Evolutionary conservation across 257 asterid species (phyloP).

Genomic region (Sherardia arvensis): DNA sequence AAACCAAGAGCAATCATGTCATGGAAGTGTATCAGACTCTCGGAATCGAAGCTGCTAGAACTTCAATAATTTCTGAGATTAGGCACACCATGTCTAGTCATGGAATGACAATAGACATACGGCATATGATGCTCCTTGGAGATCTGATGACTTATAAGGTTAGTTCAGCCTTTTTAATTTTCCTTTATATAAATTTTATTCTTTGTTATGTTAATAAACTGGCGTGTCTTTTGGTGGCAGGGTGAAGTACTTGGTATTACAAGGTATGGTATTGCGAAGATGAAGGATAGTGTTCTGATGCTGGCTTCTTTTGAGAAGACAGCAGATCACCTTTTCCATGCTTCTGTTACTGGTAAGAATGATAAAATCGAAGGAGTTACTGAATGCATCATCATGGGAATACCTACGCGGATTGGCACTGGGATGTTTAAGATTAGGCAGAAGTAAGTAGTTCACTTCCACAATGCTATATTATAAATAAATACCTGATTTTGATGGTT

Average conservation of each 20-base stretch:
- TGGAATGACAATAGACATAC: constrained; percentile 82
- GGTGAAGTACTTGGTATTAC: constrained; percentile 93
- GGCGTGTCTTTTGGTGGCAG: constrained; percentile 26
- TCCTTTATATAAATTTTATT: no score
- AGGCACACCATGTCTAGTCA: constrained; percentile 62
- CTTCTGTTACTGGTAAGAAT: constrained; percentile 68
- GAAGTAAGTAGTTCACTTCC: constrained; percentile 27
- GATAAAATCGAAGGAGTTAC: constrained; percentile 89
- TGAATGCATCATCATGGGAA: constrained; percentile 92
- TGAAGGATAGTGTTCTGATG: constrained; percentile 86
- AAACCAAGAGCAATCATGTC: constrained; percentile 62
- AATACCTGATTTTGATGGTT: no score
- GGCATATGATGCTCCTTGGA: constrained; percentile 98
- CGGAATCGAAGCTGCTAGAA: constrained; percentile 95
- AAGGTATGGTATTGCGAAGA: constrained; percentile 68
- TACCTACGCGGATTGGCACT: constrained; percentile 78
- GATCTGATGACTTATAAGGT: constrained; percentile 93
- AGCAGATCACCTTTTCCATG: constrained; percentile 78
- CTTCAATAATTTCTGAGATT: constrained; percentile 63
- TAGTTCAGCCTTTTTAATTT: background rate
- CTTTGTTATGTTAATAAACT: constrained; percentile 2
- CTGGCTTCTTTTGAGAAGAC: constrained; percentile 94
- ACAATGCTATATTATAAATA: background rate
- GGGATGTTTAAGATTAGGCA: constrained; percentile 87
- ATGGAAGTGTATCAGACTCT: constrained; percentile 60